Percentiles rank a stretch among this genome's conserved stretches.
Conservation (phyloP, 1,284 basidiomycete species). For the Testicularia cyperi region DNA sequence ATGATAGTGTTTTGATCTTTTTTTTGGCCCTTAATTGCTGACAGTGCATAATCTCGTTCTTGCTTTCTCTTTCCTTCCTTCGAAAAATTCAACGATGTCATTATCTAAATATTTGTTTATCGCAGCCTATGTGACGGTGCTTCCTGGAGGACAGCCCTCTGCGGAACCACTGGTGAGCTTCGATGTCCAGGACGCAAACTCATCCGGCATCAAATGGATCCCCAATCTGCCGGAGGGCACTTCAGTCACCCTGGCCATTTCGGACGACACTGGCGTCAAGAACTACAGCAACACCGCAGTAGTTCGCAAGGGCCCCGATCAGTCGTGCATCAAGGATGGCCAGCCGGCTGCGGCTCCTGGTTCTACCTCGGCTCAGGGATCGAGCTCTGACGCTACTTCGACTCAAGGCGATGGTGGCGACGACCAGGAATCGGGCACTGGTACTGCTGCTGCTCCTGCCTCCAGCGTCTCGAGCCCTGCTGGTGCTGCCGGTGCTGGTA, state of each 20-base stretch:
- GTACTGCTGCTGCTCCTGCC: no score
- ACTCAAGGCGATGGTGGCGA: no score
- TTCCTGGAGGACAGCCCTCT: slow-evolving; percentile 22
- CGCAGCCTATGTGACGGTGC: slow-evolving; percentile 20
- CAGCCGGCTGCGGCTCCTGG: slow-evolving; percentile 10
- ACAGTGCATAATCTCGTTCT: no score
- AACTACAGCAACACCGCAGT: slow-evolving; percentile 18
- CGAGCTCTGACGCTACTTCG: slow-evolving; percentile 1
- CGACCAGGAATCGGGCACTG: no score
- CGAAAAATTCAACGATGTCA: neutral
- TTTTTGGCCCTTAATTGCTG: no score
- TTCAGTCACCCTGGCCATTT: slow-evolving; percentile 22
- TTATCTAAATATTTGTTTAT: neutral
- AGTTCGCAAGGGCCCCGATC: slow-evolving; percentile 20
- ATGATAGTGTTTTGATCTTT: no score
- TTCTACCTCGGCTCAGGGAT: slow-evolving; percentile 3
- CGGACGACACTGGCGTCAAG: slow-evolving; percentile 16
- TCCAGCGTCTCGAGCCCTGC: no score
- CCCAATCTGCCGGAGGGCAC: slow-evolving; percentile 22
- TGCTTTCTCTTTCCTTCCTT: neutral
- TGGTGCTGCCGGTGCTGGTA: no score
- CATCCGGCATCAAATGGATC: slow-evolving; percentile 19
- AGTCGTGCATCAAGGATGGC: slow-evolving; percentile 11
- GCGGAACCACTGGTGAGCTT: slow-evolving; percentile 28
- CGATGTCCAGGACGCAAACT: slow-evolving; percentile 10